phyloP scores from a whole-genome alignment of 2,329 filamentous ascomycete genomes.

The Dactylellina cionopaga region DNA sequence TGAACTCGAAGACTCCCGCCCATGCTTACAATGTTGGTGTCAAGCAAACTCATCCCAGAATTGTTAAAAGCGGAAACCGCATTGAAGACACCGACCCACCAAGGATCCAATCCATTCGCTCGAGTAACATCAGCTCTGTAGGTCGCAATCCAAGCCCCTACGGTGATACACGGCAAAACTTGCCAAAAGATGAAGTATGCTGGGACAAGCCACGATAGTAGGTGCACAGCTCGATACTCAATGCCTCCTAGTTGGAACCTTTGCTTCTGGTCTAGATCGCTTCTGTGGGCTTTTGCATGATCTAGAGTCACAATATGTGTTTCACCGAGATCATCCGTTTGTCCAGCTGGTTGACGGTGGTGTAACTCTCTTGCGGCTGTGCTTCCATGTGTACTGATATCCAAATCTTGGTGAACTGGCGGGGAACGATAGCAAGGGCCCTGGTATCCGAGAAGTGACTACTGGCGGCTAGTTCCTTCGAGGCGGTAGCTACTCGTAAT shows the following conservation, averaged over 20 bases:
- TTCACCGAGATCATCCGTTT: neutral
- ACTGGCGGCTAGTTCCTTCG: conserved; percentile 11
- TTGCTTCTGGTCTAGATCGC: conserved; percentile 65
- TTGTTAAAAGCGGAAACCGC: conserved; percentile 76
- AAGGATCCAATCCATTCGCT: conserved; percentile 71
- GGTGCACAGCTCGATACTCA: conserved; percentile 71
- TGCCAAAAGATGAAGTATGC: conserved; percentile 71
- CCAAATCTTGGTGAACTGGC: conserved; percentile 1
- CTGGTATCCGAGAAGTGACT: neutral
- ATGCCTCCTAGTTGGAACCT: conserved; percentile 70
- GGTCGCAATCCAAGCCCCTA: conserved; percentile 70
- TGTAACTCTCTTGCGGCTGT: conserved; percentile 13
- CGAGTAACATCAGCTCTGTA: conserved; percentile 65
- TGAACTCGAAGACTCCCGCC: too few species aligned
- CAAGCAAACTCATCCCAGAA: conserved; percentile 74
- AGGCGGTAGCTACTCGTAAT: conserved; percentile 3
- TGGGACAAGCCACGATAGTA: conserved; percentile 70
- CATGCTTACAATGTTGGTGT: conserved; percentile 72
- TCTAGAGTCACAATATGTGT: conserved; percentile 6
- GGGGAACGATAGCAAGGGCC: neutral
- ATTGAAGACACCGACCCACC: conserved; percentile 76
- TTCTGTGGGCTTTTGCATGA: conserved; percentile 15
- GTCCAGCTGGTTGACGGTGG: conserved; percentile 25
- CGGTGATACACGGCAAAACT: conserved; percentile 68
- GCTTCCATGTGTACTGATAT: neutral